Evolutionary conservation across 371 early-diverging fungal genomes (phyloP), one percentile per base, ranked within the genome.

Genomic region (Dipsacomyces acuminosporus): DNA sequence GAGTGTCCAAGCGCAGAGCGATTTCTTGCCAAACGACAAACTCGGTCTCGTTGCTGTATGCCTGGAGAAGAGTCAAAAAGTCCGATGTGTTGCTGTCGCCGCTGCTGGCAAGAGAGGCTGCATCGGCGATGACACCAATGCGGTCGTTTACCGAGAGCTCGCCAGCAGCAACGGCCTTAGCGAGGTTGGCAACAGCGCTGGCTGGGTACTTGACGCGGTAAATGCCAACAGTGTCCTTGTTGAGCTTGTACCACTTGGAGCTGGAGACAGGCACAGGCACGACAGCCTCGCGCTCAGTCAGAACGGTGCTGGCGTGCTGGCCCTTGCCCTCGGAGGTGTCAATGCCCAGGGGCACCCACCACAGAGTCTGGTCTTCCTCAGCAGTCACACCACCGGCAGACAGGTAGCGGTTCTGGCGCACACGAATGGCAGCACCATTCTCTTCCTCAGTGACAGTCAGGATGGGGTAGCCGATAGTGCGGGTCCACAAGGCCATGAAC

Each of bases 401-500:
- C 41, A 93, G 76, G 76, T 81, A 92, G 7, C 92, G 82, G 48
- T 72, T 66, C 65, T 94, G 92, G 23, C 69, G 61, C 33, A 94
- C 73, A 38, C 33, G 78, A 8, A 53, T 56, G 15, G 57, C 53
- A 33, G 48, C 57, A 19, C 54, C 76, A 25, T 62, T 79, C 41
- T 61, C 59, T 14, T 70, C 64, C 23, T 80, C 82, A 2, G 67
- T 67, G 30, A 91, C 81, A 5, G 81, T 78, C 7, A 94, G 45
- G 18, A 93, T 73, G 7, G 94, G 94, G 66, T 84, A 87, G 14
- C 96, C 99, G 25, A 83, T 78, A 52, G 84, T 75, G n/a, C 79
- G 75, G 6, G 94, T 94, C 99, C 99, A 97, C 26, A 79, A 54
- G 36, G 79, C 72, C 93, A 96, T 93, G 54, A 96, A 82, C 45